Evolutionary conservation across 495 filamentous ascomycete species (phyloP), one percentile per base, ranked within the genome.

Genomic region (Lasiosphaeria ovina): DNA sequence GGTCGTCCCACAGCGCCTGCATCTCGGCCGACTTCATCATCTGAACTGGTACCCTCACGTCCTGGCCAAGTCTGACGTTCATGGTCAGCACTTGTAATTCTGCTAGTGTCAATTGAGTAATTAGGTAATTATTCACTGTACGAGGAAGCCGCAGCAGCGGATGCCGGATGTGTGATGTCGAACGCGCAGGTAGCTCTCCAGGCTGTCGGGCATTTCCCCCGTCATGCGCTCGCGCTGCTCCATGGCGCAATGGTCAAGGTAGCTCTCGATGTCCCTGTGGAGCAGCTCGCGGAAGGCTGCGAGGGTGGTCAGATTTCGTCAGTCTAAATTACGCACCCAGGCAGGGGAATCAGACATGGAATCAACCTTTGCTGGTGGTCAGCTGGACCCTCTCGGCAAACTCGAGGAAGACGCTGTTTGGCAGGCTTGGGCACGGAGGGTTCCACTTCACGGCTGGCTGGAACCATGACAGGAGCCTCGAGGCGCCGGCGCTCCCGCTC

Each of bases 161-260:
- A 58, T 44, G 12, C 38, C 61, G 3, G 50, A 49, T 3, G 55
- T 59, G 51, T 49, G n/a, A 11, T 51, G 51, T 11, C 61, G 55
- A 7, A 63, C 35, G 24, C 48, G 51, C 45, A 63, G 34, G 56
- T 63, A 63, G 8, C 31, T 49, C 4, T 63, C 61, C 1, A 63
- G 12, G 24, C 38, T 31, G 14, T 51, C 35, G 1, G 61, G 40
- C 3, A 63, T 59, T 34, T 58, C 32, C 4, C 56, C 56, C 4
- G 33, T 34, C 10, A 63, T 50, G 10, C 61, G 61, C 40, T 59
- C 51, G 6, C n/a, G 35, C 51, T 63, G 61, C 45, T 63, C 61
- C 1, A 45, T 36, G 35, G 55, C 56, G 35, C 55, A 63, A 35
- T 55, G 44, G 8, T 56, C 36, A 8, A 63, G 53, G 34, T 59